Evolutionary conservation across 1,139 yeast genomes (phyloP).

Genomic region (Suhomyces guaymorum): DNA sequence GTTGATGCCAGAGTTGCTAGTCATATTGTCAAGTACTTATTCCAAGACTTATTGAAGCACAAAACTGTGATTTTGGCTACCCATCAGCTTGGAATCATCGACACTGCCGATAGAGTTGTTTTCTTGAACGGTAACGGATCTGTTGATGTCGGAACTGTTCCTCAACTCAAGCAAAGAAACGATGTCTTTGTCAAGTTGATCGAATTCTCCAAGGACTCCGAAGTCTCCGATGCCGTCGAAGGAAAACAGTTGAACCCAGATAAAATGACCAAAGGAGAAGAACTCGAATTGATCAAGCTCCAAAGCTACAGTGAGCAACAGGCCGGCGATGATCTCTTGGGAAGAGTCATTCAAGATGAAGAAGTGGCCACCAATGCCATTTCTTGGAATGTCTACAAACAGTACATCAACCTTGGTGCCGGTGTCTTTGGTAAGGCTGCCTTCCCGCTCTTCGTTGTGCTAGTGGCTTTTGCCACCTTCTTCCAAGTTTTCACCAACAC

Average conservation of each 20-base stretch:
- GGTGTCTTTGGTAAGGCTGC: slow-evolving; percentile 44
- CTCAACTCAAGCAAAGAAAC: slow-evolving; percentile 28
- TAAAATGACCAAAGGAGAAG: slow-evolving; percentile 8
- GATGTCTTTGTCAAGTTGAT: slow-evolving; percentile 29
- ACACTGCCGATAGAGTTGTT: slow-evolving; percentile 34
- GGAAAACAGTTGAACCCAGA: slow-evolving; percentile 5
- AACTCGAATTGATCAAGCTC: slow-evolving; percentile 9
- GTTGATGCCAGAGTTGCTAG: slow-evolving; percentile 45
- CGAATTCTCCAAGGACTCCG: slow-evolving; percentile 20
- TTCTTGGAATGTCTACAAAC: slow-evolving; percentile 32
- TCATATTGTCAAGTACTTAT: slow-evolving; percentile 37
- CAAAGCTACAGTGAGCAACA: slow-evolving; percentile 8
- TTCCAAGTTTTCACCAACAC: slow-evolving; percentile 32
- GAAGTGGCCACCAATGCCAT: slow-evolving; percentile 42
- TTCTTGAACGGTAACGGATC: slow-evolving; percentile 39
- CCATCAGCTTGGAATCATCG: slow-evolving; percentile 38
- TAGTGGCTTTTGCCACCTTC: slow-evolving; percentile 26
- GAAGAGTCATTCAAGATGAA: slow-evolving; percentile 37
- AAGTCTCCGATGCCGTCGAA: slow-evolving; percentile 2
- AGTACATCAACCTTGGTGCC: slow-evolving; percentile 60
- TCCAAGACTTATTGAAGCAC: slow-evolving; percentile 30
- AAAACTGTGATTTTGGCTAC: slow-evolving; percentile 41
- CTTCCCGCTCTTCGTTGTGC: slow-evolving; percentile 28
- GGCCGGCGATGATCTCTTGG: slow-evolving; percentile 11
- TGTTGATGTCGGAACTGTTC: slow-evolving; percentile 34